Evolutionary conservation across 2,329 filamentous ascomycete species (phyloP).

Genomic region (Ceratocystiopsis sp.): DNA sequence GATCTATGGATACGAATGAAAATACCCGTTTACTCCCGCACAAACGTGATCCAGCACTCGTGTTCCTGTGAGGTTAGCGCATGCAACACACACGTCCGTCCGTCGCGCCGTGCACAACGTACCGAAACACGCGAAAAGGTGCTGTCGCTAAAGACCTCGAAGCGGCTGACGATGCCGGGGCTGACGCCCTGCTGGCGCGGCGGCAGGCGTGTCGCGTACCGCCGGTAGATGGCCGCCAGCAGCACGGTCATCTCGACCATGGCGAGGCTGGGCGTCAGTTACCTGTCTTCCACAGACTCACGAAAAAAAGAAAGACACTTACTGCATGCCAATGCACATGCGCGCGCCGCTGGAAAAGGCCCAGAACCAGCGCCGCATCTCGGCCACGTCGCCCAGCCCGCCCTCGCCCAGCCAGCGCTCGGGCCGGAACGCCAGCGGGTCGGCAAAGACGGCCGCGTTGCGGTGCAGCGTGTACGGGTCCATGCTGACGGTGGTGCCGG

Average conservation of each 20-base stretch:
- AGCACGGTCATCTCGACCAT: conserved; percentile 33
- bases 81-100: no score
- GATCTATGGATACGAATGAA: not conserved
- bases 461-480: conserved; percentile 14
- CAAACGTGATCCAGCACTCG: conserved; percentile 10
- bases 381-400: conserved; percentile 5
- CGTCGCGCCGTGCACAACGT: not conserved
- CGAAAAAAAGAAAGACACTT: not conserved
- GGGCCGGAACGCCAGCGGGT: conserved; percentile 11
- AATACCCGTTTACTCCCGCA: not conserved
- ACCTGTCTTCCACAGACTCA: not conserved
- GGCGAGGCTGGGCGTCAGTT: conserved; percentile 17
- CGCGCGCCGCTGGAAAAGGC: conserved; percentile 52
- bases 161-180: conserved; percentile 23
- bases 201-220: conserved; percentile 20
- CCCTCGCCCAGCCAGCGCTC: conserved; percentile 11
- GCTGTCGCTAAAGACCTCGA: conserved; percentile 23
- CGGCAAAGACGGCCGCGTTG: conserved; percentile 10
- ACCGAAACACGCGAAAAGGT: conserved; percentile 1
- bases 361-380: conserved; percentile 33
- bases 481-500: conserved; percentile 11
- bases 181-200: conserved; percentile 12
- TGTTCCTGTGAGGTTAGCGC: no score
- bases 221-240: conserved; percentile 25
- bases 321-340: conserved; percentile 41